Evolutionary conservation across 164 flowering plant species (phyloP).

Genomic region (Sextonia rubra): DNA sequence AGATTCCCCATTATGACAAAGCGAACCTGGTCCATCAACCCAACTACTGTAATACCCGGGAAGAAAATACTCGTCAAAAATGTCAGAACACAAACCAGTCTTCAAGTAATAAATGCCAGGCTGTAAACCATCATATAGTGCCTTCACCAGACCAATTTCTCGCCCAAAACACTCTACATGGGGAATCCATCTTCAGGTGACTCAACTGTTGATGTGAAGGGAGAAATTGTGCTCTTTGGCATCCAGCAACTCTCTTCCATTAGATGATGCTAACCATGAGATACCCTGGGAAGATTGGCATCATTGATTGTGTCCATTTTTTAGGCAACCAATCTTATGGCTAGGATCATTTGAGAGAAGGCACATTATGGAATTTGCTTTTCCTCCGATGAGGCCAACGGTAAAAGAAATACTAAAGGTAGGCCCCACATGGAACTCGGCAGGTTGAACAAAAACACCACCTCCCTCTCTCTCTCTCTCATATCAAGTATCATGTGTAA

Average conservation of each 20-base stretch:
- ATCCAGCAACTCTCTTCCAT: too few species aligned
- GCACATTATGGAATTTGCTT: neutral
- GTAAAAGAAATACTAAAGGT: neutral
- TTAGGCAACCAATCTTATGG: neutral
- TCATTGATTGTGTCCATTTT: neutral
- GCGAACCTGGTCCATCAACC: slow-evolving; percentile 29
- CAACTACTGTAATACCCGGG: neutral
- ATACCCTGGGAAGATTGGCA: neutral
- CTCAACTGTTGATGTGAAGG: neutral
- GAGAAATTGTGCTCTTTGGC: neutral
- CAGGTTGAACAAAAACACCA: neutral
- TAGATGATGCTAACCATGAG: too few species aligned
- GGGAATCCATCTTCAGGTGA: neutral
- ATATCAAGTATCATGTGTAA: too few species aligned
- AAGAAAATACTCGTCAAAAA: neutral
- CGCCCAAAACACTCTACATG: neutral
- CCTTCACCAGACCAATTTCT: neutral
- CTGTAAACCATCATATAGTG: neutral
- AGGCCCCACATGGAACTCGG: neutral
- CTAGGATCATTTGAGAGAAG: neutral
- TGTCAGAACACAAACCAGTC: neutral
- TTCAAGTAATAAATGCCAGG: neutral
- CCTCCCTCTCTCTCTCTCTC: too few species aligned
- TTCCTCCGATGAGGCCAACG: neutral
- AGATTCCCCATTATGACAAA: slow-evolving; percentile 66